Evolutionary conservation across 768 basidiomycete species (phyloP).

Genomic region (Cystobasidiopsis lactophilus): DNA sequence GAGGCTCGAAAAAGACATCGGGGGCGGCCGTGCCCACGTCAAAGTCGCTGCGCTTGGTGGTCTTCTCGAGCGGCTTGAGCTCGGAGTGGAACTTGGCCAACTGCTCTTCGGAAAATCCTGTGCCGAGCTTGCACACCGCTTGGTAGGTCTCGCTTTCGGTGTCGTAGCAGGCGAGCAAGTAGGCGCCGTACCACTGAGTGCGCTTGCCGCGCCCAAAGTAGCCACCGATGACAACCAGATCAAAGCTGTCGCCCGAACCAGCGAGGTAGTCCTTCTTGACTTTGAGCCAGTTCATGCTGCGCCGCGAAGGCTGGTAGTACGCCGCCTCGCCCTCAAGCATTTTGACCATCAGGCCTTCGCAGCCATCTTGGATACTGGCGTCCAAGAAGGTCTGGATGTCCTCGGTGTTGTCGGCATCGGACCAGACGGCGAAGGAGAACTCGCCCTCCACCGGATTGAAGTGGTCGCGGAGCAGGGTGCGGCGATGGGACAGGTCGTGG

Average conservation of each 20-base stretch:
- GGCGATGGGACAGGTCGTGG: conserved; percentile 48
- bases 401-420: conserved; percentile 69
- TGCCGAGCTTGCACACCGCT: conserved; percentile 97
- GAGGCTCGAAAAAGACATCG: conserved; percentile 94
- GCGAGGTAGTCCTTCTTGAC: conserved; percentile 26
- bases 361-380: conserved; percentile 91
- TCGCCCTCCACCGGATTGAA: conserved; percentile 68
- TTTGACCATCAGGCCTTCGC: conserved; percentile 98
- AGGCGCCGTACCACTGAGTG: conserved; percentile 91
- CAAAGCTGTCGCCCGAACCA: conserved; percentile 88
- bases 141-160: conserved; percentile 82
- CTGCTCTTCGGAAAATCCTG: conserved; percentile 85
- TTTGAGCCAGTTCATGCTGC: conserved; percentile 97
- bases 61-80: conserved; percentile 53
- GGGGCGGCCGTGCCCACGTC: conserved; percentile 84
- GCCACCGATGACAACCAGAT: conserved; percentile 89
- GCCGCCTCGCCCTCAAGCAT: conserved; percentile 83
- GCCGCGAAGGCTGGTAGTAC: conserved; percentile 81
- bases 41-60: conserved; percentile 53
- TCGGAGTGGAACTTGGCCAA: conserved; percentile 58
- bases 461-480: conserved; percentile 51
- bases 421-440: conserved; percentile 78
- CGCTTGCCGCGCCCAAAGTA: conserved; percentile 97
- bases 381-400: conserved; percentile 89
- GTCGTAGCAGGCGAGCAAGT: conserved; percentile 92